phyloP scores from a whole-genome alignment of 192 early-diverging fungal genomes.

The Coemansia sp. region DNA sequence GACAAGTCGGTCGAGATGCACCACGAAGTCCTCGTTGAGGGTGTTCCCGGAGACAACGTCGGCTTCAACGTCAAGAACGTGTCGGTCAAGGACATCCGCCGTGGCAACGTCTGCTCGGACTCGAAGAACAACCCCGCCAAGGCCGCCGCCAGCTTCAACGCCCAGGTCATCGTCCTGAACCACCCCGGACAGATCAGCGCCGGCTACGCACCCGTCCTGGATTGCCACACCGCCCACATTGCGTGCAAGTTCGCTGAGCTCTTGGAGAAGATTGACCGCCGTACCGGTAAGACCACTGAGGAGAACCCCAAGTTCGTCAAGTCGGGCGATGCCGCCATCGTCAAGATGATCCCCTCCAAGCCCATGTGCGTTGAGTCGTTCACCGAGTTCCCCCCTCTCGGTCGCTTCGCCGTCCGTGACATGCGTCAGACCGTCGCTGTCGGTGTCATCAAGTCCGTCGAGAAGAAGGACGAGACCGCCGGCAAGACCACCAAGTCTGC shows the following conservation, averaged over 20 bases:
- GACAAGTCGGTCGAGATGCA: slow-evolving; percentile 99
- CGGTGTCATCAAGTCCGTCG: slow-evolving; percentile 94
- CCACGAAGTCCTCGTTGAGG: slow-evolving; percentile 89
- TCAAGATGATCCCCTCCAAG: slow-evolving; percentile 95
- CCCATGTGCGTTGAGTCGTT: slow-evolving; percentile 96
- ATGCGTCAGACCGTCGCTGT: slow-evolving; percentile 98
- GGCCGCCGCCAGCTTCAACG: slow-evolving; percentile 86
- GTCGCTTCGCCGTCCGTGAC: slow-evolving; percentile 97
- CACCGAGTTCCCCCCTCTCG: slow-evolving; percentile 91
- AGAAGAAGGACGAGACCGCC: slow-evolving; percentile 75
- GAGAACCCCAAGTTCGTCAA: slow-evolving; percentile 95
- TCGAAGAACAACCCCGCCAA: slow-evolving; percentile 98
- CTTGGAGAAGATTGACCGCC: slow-evolving; percentile 93
- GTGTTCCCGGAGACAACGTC: slow-evolving; percentile 95
- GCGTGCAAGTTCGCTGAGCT: slow-evolving; percentile 96
- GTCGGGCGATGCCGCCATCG: slow-evolving; percentile 93
- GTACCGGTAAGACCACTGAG: slow-evolving; percentile 92
- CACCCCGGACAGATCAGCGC: slow-evolving; percentile 94
- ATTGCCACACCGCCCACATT: slow-evolving; percentile 97
- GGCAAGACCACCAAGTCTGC: slow-evolving; percentile 83
- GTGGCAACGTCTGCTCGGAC: slow-evolving; percentile 95
- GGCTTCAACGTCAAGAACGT: slow-evolving; percentile 99
- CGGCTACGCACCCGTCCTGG: slow-evolving; percentile 94
- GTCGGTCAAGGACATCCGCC: slow-evolving; percentile 96
- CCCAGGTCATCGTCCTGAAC: slow-evolving; percentile 97